phyloP scores from a whole-genome alignment of 208 protist genomes.

The Trypanosoma caninum region DNA sequence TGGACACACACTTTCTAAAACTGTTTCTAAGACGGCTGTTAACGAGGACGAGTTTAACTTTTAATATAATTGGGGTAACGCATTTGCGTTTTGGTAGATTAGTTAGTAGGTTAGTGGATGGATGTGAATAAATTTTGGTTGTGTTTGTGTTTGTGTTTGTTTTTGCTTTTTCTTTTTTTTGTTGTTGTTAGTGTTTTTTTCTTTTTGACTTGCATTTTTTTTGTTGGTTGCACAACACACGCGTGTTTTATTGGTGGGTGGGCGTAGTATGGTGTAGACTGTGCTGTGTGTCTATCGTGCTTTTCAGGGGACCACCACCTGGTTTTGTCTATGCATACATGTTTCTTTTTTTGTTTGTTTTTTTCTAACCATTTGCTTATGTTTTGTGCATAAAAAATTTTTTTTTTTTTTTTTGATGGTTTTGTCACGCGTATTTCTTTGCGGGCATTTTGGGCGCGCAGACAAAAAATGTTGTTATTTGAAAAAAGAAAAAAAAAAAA shows the following conservation, averaged over 20 bases:
- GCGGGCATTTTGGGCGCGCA: too few relatives aligned
- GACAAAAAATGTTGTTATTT: too few relatives aligned
- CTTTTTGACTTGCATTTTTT: neutral
- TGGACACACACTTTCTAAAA: slow-evolving; percentile 17
- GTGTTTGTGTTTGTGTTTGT: slow-evolving; percentile 1
- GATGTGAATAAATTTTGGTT: neutral
- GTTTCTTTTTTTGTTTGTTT: neutral
- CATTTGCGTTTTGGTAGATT: neutral
- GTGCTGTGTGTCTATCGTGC: neutral
- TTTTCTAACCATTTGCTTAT: too few relatives aligned
- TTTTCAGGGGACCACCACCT: neutral
- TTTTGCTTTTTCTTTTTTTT: neutral
- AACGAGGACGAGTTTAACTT: slow-evolving; percentile 89
- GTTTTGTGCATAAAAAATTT: too few relatives aligned
- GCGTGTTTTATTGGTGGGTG: neutral
- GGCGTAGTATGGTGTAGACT: neutral
- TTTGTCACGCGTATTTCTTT: too few relatives aligned
- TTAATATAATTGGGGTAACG: slow-evolving; percentile 23
- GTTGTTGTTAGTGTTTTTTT: neutral
- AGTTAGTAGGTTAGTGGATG: too few relatives aligned
- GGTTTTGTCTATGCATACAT: slow-evolving; percentile 2
- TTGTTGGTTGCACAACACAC: neutral
- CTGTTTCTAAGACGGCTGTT: slow-evolving; percentile 22
- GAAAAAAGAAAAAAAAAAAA: neutral
- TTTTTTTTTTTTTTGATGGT: too few relatives aligned